Evolutionary conservation across 1,284 basidiomycete species (phyloP), one percentile per base, ranked within the genome.

Genomic region (Irpex sp.): DNA sequence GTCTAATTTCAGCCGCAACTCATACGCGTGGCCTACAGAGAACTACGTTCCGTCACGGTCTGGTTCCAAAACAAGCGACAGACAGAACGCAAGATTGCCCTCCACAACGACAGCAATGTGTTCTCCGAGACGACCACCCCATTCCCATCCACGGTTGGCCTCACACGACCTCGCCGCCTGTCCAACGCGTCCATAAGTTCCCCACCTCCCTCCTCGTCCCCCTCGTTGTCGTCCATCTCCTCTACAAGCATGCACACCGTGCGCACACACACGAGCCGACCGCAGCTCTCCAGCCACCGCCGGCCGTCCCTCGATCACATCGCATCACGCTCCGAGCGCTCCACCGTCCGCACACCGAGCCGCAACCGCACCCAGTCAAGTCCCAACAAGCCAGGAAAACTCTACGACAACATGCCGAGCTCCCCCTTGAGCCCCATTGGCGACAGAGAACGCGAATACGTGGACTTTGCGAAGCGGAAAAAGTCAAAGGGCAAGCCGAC

Each of bases 11-110:
- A 59, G 49, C 53, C 31, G 31, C 26, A 15, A 36, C 31, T 39
- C 33, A 36, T 35, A 36, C 37, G 9, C 31, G 54, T 58, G 15
- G 50, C 33, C 58, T 43, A 2, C 49, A 92, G 89, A 81, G 89
- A 91, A 74, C 80, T 84, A 39, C 90, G 90, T 68, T 88, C 88
- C 1, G 89, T 92, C 21, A 92, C 88, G 3, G 88, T 91, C 58
- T 92, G 89, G 89, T 90, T 92, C 77, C 89, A 91, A 73, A 92
- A 92, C 74, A 90, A 90, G 74, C 86, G 89, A 8, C 89, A 92
- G 72, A 88, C 83, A 49, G 88, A 90, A 69, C 86, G 89, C 64
- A 85, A 84, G 68, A 79, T 81, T 50, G 80, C 83, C n/a, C 76
- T 84, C 63, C 76, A 80, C 37, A 26, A 59, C 56, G 63, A 67